These are phyloP conservation scores for Suillus americanus DNA, from an alignment of 768 basidiomycete genomes.

Conservation along the genomic window DNA sequence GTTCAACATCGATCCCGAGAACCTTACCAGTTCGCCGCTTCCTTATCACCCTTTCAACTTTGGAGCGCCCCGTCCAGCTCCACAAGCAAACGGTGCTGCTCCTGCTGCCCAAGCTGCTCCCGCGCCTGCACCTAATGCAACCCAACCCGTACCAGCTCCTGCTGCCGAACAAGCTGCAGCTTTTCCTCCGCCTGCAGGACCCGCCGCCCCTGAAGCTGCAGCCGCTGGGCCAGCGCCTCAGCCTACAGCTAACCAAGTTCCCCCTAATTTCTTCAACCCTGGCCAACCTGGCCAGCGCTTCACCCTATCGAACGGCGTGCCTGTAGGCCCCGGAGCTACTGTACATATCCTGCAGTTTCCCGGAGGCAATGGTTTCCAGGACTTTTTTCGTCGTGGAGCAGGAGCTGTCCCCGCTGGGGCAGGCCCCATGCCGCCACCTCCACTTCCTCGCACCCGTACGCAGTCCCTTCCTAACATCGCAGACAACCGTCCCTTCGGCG, in stretches of 20 bases:
- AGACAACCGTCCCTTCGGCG: conserved; percentile 14
- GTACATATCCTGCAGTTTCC: conserved; percentile 29
- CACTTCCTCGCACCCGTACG: conserved; percentile 9
- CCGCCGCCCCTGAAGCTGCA: conserved; percentile 1
- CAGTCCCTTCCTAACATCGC: conserved; percentile 19
- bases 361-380: conserved; percentile 3
- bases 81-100: conserved; percentile 10
- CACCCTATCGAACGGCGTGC: conserved; percentile 16
- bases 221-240: conserved; percentile 5
- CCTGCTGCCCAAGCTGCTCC: conserved; percentile 14
- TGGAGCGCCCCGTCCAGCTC: conserved; percentile 11
- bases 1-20: conserved; percentile 81
- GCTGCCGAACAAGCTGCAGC: conserved; percentile 1
- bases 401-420: conserved; percentile 5
- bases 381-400: conserved; percentile 6
- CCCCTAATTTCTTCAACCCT: conserved; percentile 2
- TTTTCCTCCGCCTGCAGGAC: conserved; percentile 5
- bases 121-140: not conserved
- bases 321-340: conserved; percentile 16
- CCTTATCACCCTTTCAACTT: conserved; percentile 20
- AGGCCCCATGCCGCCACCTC: conserved; percentile 10
- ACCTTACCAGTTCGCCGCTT: conserved; percentile 48
- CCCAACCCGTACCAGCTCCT: not conserved
- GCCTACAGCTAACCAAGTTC: conserved; percentile 11
- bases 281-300: conserved; percentile 13